Evolutionary conservation across 306 rosid species (phyloP).

Genomic region (Begonia masoniana): DNA sequence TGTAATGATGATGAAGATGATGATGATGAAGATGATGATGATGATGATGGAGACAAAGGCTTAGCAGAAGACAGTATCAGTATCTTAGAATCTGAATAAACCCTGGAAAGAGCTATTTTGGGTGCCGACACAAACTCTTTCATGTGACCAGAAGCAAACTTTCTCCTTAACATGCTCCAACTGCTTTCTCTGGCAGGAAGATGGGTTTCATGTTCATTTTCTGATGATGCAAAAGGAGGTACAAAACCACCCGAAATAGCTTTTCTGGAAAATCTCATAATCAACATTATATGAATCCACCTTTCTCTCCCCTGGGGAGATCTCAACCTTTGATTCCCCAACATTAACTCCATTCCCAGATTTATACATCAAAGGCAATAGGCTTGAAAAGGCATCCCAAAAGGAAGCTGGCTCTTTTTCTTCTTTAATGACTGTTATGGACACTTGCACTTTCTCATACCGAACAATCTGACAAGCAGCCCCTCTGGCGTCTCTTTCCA

Average conservation of each 20-base stretch:
- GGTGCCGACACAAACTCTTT: constrained; percentile 78
- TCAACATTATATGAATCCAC: constrained; percentile 59
- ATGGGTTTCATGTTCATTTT: constrained; percentile 74
- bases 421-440: constrained; percentile 53
- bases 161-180: constrained; percentile 85
- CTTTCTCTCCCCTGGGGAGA: constrained; percentile 47
- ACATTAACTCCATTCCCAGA: constrained; percentile 29
- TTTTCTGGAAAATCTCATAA: constrained; percentile 73
- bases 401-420: constrained; percentile 64
- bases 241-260: constrained; percentile 88
- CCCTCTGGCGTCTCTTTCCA: constrained; percentile 97
- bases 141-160: constrained; percentile 49
- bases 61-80: constrained; percentile 42
- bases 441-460: constrained; percentile 89
- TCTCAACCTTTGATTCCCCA: constrained; percentile 21
- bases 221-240: constrained; percentile 81
- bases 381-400: constrained; percentile 72
- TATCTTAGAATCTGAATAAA: constrained; percentile 75
- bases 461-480: constrained; percentile 94
- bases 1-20: constrained; percentile 14
- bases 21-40: constrained; percentile 22
- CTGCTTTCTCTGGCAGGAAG: constrained; percentile 91
- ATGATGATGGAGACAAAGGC: constrained; percentile 20
- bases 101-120: constrained; percentile 52
- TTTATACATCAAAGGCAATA: constrained; percentile 75